phyloP scores from a whole-genome alignment of 495 filamentous ascomycete genomes.

The Hyphodiscus hymeniophilus region DNA sequence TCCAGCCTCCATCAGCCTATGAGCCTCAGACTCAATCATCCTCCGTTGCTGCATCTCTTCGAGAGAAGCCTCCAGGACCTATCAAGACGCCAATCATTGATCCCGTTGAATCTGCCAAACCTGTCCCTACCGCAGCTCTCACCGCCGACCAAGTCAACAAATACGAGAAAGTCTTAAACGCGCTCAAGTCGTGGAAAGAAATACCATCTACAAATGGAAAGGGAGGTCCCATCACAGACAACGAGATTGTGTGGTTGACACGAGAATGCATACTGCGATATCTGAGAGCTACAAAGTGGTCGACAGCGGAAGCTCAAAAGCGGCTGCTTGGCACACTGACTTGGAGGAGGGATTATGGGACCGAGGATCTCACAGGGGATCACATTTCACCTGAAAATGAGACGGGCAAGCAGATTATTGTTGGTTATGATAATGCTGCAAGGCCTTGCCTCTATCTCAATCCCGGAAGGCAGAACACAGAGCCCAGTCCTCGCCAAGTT shows the following conservation, averaged over 20 bases:
- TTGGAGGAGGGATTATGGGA: constrained; percentile 85
- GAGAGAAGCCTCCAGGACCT: constrained; percentile 33
- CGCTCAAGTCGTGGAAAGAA: constrained; percentile 61
- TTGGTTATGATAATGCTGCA: constrained; percentile 78
- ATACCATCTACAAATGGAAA: constrained; percentile 56
- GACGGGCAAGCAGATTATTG: constrained; percentile 86
- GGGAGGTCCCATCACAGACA: constrained; percentile 58
- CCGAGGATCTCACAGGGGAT: constrained; percentile 65
- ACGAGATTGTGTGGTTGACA: constrained; percentile 83
- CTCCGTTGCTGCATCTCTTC: constrained; percentile 26
- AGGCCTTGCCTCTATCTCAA: constrained; percentile 84
- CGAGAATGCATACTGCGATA: constrained; percentile 89
- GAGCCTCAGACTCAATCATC: neutral
- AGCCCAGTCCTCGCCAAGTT: constrained; percentile 78
- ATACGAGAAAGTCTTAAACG: constrained; percentile 64
- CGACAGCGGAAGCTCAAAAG: constrained; percentile 61
- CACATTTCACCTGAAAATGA: constrained; percentile 86
- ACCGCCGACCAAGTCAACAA: constrained; percentile 74
- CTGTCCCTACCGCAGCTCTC: constrained; percentile 43
- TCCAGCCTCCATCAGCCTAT: neutral
- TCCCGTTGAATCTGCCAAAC: constrained; percentile 49
- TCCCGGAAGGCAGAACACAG: constrained; percentile 86
- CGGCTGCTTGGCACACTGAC: constrained; percentile 70
- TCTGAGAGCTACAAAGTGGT: constrained; percentile 90
- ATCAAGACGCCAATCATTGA: constrained; percentile 62